Base-by-base conservation (phyloP, 2,329 filamentous ascomycete species). In the Trichoderma cornu-damae region DNA sequence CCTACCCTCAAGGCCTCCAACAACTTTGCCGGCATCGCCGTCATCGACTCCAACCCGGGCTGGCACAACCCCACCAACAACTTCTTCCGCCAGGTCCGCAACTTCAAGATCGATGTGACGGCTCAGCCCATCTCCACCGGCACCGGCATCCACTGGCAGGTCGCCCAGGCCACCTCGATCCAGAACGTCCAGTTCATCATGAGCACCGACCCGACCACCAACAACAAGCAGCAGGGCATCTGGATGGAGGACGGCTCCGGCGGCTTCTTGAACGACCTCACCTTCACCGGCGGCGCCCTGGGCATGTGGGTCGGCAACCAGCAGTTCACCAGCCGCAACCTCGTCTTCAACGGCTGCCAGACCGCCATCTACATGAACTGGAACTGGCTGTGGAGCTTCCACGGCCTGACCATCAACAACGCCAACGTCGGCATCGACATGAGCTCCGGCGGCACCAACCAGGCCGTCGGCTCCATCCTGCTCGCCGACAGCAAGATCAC, bases 21-120 rank as follows among this genome's bases (percentile, higher is more conserved):
- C 42, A 76, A 78, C 65, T 99, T 97, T 68, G 63, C 77, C 2
- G 94, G 93, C 46, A 95, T 96, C 77, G 92, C 88, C 42, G 82
- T 97, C 53, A 88, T 99, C 63, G 92, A 96, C 69, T 80, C 89
- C 2, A 87, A 97, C 67, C 92, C 92, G 0, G 97, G 97, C 72
- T 89, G 85, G 85, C 89, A 85, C 72, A 86, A 85, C 66, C 92
- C 92, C 73, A 87, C 91, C 70, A 84, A 84, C 74, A 92, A 92
- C 77, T 93, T 93, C 75, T 92, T 89, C 78, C 86, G 89, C 55
- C 86, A 90, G 69, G 76, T 93, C 63, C 87, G 88, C 68, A 93
- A 94, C 76, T 88, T 94, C 68, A 80, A 87, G 67, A 87, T 94
- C 67, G 89, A 93, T 68, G 73, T 89, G 51, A 90, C 83, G 18